Evolutionary conservation across 768 basidiomycete species (phyloP).

Genomic region (Jaapia argillacea): DNA sequence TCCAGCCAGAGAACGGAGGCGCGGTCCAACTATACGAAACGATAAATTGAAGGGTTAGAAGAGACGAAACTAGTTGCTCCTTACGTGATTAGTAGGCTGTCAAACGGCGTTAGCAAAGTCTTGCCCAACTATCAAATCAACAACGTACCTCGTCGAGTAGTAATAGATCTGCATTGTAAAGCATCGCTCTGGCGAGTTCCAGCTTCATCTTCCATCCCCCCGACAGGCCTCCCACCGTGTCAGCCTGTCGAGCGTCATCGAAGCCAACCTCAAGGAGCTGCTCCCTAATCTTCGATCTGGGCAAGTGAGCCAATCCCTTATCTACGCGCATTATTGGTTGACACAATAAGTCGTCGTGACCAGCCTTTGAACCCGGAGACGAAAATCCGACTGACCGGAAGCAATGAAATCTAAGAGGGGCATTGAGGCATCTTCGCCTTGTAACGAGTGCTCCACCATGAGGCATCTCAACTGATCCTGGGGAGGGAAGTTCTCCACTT

Average conservation of each 20-base stretch:
- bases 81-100: slow-evolving; percentile 85
- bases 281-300: slow-evolving; percentile 63
- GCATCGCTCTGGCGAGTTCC: slow-evolving; percentile 91
- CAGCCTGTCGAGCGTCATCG: slow-evolving; percentile 74
- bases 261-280: slow-evolving; percentile 89
- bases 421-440: slow-evolving; percentile 82
- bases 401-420: slow-evolving; percentile 87
- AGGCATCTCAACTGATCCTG: slow-evolving; percentile 79
- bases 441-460: slow-evolving; percentile 96
- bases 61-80: slow-evolving; percentile 20
- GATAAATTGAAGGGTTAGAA: slow-evolving; percentile 7
- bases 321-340: slow-evolving; percentile 31
- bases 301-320: slow-evolving; percentile 48
- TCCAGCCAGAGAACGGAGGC: slow-evolving; percentile 89
- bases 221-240: slow-evolving; percentile 81
- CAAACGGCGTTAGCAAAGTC: slow-evolving; percentile 13
- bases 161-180: slow-evolving; percentile 85
- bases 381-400: slow-evolving; percentile 64
- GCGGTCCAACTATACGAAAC: slow-evolving; percentile 60
- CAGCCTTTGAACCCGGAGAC: slow-evolving; percentile 5
- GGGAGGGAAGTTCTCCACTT: slow-evolving; percentile 93
- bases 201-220: slow-evolving; percentile 99
- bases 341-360: slow-evolving; percentile 1
- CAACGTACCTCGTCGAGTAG: slow-evolving; percentile 68
- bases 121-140: slow-evolving; percentile 5